Evolutionary conservation across 345 rosid species (phyloP), one percentile per base, ranked within the genome.

Genomic region (Arabis alpina): DNA sequence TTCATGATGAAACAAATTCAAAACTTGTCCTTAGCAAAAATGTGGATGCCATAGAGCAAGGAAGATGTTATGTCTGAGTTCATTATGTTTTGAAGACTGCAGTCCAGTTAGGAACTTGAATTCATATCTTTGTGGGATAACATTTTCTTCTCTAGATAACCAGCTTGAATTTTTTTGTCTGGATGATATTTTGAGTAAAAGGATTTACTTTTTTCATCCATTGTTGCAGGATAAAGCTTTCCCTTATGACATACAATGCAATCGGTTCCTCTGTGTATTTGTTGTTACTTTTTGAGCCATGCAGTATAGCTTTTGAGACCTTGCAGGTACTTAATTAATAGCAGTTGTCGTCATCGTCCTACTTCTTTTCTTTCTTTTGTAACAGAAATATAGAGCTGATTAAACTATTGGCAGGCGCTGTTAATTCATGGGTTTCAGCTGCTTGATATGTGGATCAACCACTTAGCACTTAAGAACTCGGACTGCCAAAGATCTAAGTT

Each of bases 381-480:
- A 32, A 48, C 14, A 54, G 40, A 49, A 28, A 3, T 48, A 49
- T 47, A 16, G 24, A 57, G 51, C 59, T 76, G 36, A 70, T 42
- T 11, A 10, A n/a, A 15, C 52, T 11, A 15, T 70, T 61, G 80
- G 83, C 77, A 92, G 98, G 98, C 93, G 25, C 78, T 88, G 80
- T 71, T 90, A 79, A 88, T 92, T 63, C 98, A 92, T 60, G 98
- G 98, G 34, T 92, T 92, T 80, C 98, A 92, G 81, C 67, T 89
- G 59, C 91, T 92, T 74, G 98, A 92, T 71, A 80, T 90, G 75
- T 92, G 94, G 92, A 68, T 85, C 64, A 85, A 92, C 79, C 90
- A 89, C 80, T 80, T 91, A 59, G 87, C 83, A 70, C 87, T 84
- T 67, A 81, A 80, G 53, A 75, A 77, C 54, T 68, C 82, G 57